Evolutionary conservation across 495 filamentous ascomycete species (phyloP).

Genomic region (Penicillium mononematosum): DNA sequence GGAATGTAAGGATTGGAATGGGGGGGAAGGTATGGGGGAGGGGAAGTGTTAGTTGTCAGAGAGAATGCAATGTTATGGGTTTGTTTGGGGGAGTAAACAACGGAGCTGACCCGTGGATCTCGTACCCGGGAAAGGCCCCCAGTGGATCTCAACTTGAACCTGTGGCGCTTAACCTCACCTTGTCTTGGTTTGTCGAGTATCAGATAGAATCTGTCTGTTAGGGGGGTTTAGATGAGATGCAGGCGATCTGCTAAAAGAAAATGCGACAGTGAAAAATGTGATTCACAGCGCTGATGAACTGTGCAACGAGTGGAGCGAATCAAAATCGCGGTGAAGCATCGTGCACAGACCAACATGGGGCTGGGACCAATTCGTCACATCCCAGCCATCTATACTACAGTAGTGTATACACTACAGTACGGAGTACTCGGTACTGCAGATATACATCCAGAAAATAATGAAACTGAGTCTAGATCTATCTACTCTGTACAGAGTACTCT

Average conservation of each 20-base stretch:
- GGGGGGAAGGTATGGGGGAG: constrained; percentile 1
- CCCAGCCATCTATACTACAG: constrained; percentile 1
- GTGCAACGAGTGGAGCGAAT: constrained; percentile 28
- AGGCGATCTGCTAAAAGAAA: constrained; percentile 5
- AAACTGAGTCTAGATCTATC: not conserved
- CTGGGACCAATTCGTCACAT: constrained; percentile 15
- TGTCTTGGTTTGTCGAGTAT: not conserved
- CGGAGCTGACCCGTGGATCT: constrained; percentile 47
- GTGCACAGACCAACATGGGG: constrained; percentile 39
- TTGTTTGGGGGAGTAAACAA: constrained; percentile 36
- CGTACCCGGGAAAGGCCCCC: constrained; percentile 1
- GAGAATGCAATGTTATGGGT: constrained; percentile 26
- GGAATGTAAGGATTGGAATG: constrained; percentile 22
- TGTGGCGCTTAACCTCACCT: constrained; percentile 12
- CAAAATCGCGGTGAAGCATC: constrained; percentile 42
- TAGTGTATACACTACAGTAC: too few species aligned
- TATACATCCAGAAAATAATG: not conserved
- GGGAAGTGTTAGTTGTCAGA: constrained; percentile 7
- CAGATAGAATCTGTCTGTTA: constrained; percentile 5
- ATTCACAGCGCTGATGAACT: constrained; percentile 13
- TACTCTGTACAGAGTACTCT: not conserved
- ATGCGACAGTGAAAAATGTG: constrained; percentile 18
- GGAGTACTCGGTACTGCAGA: not conserved
- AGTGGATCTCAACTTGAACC: constrained; percentile 7
- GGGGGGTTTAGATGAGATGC: not conserved